Percentiles rank a stretch among this genome's conserved stretches.
These are phyloP conservation scores for Penicillium bialowiezense DNA, from an alignment of 495 filamentous ascomycete species.

Conservation along the genomic window DNA sequence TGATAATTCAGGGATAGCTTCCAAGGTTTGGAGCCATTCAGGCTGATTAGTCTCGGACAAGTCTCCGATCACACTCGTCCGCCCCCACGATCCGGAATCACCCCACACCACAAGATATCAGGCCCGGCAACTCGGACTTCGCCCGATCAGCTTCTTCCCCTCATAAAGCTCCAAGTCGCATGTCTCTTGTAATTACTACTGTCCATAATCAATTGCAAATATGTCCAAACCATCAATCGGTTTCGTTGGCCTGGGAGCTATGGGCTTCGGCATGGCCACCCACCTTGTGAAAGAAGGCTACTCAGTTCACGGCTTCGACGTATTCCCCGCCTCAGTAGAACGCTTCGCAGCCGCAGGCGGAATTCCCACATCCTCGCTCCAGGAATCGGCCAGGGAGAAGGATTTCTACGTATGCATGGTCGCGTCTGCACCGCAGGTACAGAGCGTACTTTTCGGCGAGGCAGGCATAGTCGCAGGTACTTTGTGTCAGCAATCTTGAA, in stretches of 20 bases:
- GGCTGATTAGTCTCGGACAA: background rate
- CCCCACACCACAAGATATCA: background rate
- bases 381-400: constrained; percentile 60
- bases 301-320: constrained; percentile 70
- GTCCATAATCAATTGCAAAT: too few relatives aligned
- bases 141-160: too few relatives aligned
- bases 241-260: constrained; percentile 84
- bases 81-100: constrained; percentile 9
- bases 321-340: constrained; percentile 70
- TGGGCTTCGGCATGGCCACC: constrained; percentile 86
- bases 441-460: constrained; percentile 62
- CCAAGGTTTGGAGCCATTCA: too few relatives aligned
- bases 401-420: constrained; percentile 75
- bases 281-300: constrained; percentile 69
- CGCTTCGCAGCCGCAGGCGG: constrained; percentile 67
- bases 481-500: background rate
- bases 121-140: too few relatives aligned
- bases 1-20: too few relatives aligned
- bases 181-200: too few relatives aligned
- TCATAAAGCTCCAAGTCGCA: too few relatives aligned
- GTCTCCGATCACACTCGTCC: background rate
- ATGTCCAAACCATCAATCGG: constrained; percentile 54
- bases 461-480: constrained; percentile 50
- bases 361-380: constrained; percentile 55
- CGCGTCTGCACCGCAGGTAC: constrained; percentile 68